Evolutionary conservation across 768 basidiomycete species (phyloP).

Genomic region (Lepiota brunneoincarnata): DNA sequence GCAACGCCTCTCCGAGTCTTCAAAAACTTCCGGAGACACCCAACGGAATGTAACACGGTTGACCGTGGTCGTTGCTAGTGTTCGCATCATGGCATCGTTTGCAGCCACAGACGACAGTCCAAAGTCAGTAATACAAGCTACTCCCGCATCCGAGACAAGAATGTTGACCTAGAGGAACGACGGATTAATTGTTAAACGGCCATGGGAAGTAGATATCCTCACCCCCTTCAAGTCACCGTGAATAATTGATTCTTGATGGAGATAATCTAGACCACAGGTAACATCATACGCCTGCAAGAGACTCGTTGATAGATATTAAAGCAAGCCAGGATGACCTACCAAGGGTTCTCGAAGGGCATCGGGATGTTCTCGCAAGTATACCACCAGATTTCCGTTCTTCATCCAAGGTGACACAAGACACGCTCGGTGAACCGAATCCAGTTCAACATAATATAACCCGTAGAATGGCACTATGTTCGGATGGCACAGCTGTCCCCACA

Average conservation of each 20-base stretch:
- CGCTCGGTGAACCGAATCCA: not conserved
- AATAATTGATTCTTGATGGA: slow-evolving; percentile 14
- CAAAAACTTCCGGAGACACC: slow-evolving; percentile 20
- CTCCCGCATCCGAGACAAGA: slow-evolving; percentile 10
- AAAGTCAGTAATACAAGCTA: slow-evolving; percentile 19
- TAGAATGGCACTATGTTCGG: slow-evolving; percentile 8
- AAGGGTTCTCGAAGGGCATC: not conserved
- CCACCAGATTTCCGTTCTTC: slow-evolving; percentile 12
- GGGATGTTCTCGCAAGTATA: slow-evolving; percentile 1
- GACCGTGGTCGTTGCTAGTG: not conserved
- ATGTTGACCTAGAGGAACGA: slow-evolving; percentile 13
- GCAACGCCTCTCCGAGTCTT: not conserved
- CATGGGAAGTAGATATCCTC: not conserved
- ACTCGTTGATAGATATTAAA: not conserved
- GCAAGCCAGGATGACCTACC: not conserved
- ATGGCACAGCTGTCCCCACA: slow-evolving; percentile 6
- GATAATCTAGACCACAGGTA: slow-evolving; percentile 12
- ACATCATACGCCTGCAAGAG: slow-evolving; percentile 13
- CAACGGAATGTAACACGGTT: slow-evolving; percentile 14
- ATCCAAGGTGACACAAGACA: slow-evolving; percentile 15
- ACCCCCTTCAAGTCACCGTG: slow-evolving; percentile 21
- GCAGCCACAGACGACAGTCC: slow-evolving; percentile 16
- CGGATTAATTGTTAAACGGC: not conserved
- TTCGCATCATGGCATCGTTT: slow-evolving; percentile 5
- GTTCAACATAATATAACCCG: slow-evolving; percentile 5